Evolutionary conservation across 139 green algal species (phyloP).

Genomic region (Desmodesmus armatus): DNA sequence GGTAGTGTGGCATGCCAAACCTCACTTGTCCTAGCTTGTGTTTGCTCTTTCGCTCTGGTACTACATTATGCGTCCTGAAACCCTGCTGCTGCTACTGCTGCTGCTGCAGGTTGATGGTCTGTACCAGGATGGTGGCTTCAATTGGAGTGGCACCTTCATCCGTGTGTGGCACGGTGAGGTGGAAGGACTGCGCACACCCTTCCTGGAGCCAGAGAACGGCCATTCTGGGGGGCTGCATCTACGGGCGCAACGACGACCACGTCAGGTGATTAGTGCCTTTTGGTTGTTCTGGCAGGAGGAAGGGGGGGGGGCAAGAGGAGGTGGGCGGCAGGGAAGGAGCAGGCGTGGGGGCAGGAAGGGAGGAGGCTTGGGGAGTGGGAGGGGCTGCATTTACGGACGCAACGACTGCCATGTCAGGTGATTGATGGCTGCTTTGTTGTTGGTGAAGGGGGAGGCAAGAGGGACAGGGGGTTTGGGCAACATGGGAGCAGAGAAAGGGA

Average conservation of each 20-base stretch:
- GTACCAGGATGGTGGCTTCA: slow-evolving; percentile 74
- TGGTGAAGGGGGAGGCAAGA: too few species aligned
- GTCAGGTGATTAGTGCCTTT: slow-evolving; percentile 48
- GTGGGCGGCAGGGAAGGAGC: too few species aligned
- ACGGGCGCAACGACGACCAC: slow-evolving; percentile 82
- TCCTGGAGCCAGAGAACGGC: slow-evolving; percentile 86
- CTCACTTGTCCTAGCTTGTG: not conserved
- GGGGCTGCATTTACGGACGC: slow-evolving; percentile 89
- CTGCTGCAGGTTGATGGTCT: slow-evolving; percentile 69
- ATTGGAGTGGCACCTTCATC: slow-evolving; percentile 64
- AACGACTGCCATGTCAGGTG: too few species aligned
- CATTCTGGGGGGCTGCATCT: slow-evolving; percentile 87
- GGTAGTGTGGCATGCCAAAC: not conserved
- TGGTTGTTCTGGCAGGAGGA: too few species aligned
- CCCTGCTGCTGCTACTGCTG: too few species aligned
- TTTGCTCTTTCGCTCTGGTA: not conserved
- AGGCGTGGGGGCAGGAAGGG: too few species aligned
- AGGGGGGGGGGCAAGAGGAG: too few species aligned
- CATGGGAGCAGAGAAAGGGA: too few species aligned
- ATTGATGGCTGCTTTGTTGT: too few species aligned
- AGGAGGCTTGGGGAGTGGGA: slow-evolving; percentile 85
- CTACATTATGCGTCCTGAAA: too few species aligned
- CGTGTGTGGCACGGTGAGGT: slow-evolving; percentile 65
- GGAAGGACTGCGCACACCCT: slow-evolving; percentile 76
- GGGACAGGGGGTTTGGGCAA: too few species aligned